Percentiles rank a stretch among this genome's conserved stretches.
Conservation (phyloP, 345 rosid species). For the Reutealis trisperma region DNA sequence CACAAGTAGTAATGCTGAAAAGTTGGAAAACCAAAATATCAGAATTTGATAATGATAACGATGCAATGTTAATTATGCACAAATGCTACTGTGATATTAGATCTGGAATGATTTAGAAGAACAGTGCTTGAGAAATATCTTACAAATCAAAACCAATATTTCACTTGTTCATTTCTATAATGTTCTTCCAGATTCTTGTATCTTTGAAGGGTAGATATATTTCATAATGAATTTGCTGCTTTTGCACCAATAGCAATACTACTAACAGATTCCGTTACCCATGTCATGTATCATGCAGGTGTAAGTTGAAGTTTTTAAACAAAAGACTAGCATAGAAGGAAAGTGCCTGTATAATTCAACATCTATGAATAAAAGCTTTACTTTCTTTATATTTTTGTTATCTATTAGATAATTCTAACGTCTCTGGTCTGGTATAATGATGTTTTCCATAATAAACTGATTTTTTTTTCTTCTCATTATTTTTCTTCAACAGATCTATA, state of each 20-base stretch:
- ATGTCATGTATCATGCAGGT: neutral
- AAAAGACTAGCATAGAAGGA: neutral
- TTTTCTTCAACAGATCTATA: neutral
- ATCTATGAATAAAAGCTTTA: neutral
- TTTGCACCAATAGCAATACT: neutral
- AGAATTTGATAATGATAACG: neutral
- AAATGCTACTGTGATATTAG: neutral
- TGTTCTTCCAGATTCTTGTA: neutral
- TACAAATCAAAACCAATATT: neutral
- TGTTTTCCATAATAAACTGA: neutral
- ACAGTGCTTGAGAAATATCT: neutral
- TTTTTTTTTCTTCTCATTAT: neutral
- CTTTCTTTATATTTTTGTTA: neutral
- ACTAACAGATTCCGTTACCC: neutral
- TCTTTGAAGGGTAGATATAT: neutral
- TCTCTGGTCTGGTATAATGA: neutral
- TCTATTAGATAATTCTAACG: neutral
- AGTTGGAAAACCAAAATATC: constrained; percentile 1
- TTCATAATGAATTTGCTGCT: neutral
- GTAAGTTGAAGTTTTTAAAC: neutral
- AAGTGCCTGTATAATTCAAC: neutral
- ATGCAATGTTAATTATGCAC: neutral
- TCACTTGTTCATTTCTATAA: neutral
- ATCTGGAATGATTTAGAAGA: neutral
- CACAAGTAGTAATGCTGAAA: constrained; percentile 71